A percentile compares a stretch with the other conserved stretches of the same genome.
These are phyloP conservation scores for Naematelia aurantialba DNA, from an alignment of 768 basidiomycete genomes.

Conservation along the genomic window DNA sequence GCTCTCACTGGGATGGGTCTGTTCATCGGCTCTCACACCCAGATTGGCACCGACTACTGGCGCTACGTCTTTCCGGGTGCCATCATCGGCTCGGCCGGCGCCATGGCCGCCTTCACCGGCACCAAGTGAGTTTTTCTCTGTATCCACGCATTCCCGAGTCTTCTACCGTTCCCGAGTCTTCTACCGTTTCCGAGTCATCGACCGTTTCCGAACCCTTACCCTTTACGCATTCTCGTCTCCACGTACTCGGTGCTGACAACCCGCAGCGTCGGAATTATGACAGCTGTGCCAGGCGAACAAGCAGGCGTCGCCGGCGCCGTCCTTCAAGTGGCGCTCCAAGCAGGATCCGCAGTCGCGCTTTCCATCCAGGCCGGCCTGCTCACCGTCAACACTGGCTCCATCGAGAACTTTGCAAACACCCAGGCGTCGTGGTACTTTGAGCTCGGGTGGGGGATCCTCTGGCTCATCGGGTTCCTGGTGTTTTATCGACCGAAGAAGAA, in stretches of 20 bases:
- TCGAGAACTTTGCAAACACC: slow-evolving; percentile 23
- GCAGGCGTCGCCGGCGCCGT: slow-evolving; percentile 35
- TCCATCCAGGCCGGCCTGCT: slow-evolving; percentile 52
- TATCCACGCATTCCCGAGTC: neutral
- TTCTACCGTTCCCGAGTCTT: neutral
- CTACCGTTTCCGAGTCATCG: neutral
- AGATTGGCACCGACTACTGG: slow-evolving; percentile 21
- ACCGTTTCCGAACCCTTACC: neutral
- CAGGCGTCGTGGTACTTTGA: slow-evolving; percentile 24
- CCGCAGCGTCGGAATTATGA: slow-evolving; percentile 24
- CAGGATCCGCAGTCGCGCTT: slow-evolving; percentile 54
- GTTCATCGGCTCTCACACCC: slow-evolving; percentile 7
- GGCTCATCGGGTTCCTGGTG: slow-evolving; percentile 21
- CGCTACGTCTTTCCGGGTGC: slow-evolving; percentile 19
- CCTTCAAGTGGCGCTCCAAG: slow-evolving; percentile 28
- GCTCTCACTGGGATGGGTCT: slow-evolving; percentile 59
- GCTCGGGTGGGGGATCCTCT: slow-evolving; percentile 25
- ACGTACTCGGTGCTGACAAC: neutral
- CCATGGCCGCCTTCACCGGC: slow-evolving; percentile 9
- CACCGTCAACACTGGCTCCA: slow-evolving; percentile 17
- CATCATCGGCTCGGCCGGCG: slow-evolving; percentile 18
- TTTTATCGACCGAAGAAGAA: slow-evolving; percentile 17
- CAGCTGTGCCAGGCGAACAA: slow-evolving; percentile 16
- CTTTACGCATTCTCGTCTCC: neutral
- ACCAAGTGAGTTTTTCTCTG: slow-evolving; percentile 13